Evolutionary conservation across 2,329 filamentous ascomycete genomes (phyloP), one percentile per base, ranked within the genome.

Genomic region (Myriangium duriaei): DNA sequence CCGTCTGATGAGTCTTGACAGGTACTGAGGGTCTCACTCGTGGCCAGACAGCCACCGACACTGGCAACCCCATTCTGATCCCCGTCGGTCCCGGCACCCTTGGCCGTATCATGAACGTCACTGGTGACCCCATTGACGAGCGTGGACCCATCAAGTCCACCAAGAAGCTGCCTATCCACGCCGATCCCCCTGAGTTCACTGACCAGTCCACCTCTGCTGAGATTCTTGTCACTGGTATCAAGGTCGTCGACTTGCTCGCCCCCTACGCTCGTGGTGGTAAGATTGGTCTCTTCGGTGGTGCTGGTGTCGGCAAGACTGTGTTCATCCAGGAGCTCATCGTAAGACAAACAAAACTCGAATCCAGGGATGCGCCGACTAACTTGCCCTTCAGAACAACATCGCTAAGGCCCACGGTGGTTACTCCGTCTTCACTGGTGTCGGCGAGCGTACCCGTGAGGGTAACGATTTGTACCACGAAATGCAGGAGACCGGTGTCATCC

Each of bases 391-490:
- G 75, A 98, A 98, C 86, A 98, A 98, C 81, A 96, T 98, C 63
- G 91, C 91, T 71, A 96, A 96, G 79, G 91, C 91, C 57, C 91
- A 98, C 75, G 91, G 91, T 93, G 91, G 91, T 93, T 98, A 93
- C 83, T 98, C 91, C 53, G 91, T 98, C 65, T 98, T 98, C 81
- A 94, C 86, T 63, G 91, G 91, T 88, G 91, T 98, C 70, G 91
- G 91, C 67, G 91, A 98, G 81, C 88, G 91, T 76, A 98, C 91
- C 64, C 91, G 91, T 85, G 91, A 98, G 80, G 91, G 91, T 78
- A 98, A 98, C 79, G 91, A 98, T 80, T 69, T 98, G 76, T 98
- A 98, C 81, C 88, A 98, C 73, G 91, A 98, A 79, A 98, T 98
- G 91, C 91, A 96, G 76, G 88, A 98, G 74, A 98, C 91, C 54